Evolutionary conservation across 1,284 basidiomycete species (phyloP), one percentile per base, ranked within the genome.

Genomic region (Ustilago vetiveriae): DNA sequence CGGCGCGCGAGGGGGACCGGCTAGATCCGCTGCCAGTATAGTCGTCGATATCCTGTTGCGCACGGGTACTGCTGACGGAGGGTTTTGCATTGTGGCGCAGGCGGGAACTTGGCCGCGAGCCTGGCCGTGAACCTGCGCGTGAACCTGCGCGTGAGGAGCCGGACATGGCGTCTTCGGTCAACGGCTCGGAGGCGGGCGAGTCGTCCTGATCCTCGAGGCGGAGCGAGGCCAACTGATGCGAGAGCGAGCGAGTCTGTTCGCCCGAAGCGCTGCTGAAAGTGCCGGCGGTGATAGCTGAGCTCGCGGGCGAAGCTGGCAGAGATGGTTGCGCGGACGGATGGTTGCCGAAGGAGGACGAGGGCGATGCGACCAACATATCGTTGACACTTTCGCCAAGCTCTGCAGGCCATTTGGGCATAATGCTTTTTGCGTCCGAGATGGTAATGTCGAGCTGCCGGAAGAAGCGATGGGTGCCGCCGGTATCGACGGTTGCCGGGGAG

Each of bases 371-470:
- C 14, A 16, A 6, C 11, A 40, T n/a, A 22, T 63, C 55, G 32
- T 21, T 13, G 13, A 29, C 7, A 29, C 7, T 6, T 29, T 35
- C 33, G n/a, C 13, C 33, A 13, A 51, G 29, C 30, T 65, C 60
- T 30, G 46, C 21, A 7, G 67, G 67, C 62, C 56, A 65, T 38
- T 39, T 53, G 32, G 62, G 67, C 62, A 65, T 70, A 46, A 70
- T 70, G 50, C 50, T 66, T 21, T 65, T 66, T 29, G 67, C 71
- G 35, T 73, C 73, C 36, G 59, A 67, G 40, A 76, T 67, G 49
- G 66, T 73, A 37, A 78, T 42, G 26, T 78, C 75, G 36, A 78
- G 50, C 32, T 72, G 69, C 13, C 76, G 54, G 30, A 63, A 69
- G 46, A 59, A 51, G 32, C 76, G 63, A 53, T 78, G 73, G 3